Base-by-base conservation (phyloP, 139 green algal species). In the Coelastrella sp. region DNA sequence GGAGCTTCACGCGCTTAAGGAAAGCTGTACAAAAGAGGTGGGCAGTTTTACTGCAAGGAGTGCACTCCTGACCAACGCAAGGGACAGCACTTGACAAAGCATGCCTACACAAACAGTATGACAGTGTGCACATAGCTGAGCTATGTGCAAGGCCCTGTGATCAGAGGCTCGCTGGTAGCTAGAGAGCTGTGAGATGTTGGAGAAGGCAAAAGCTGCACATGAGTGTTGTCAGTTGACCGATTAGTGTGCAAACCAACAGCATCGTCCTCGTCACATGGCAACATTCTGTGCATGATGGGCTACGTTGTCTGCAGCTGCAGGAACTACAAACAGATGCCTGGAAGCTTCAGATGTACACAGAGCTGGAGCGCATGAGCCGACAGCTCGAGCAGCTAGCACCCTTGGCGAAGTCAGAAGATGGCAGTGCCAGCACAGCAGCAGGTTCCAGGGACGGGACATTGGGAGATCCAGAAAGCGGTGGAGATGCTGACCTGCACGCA, bases 281-380 rank as follows among this genome's bases (percentile, higher is more conserved):
- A 10, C 71, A 23, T 23, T 77, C 13, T 23, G 16, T n/a, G 71
- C 71, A 22, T 47, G 17, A 83, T 23, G 17, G 19, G 19, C 16
- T 84, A 94, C 95, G 85, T 92, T 96, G 88, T 90, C 16, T 57
- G 92, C 87, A 86, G 87, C 57, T 90, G 59, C 71, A 64, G 6
- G 86, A 90, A 16, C 86, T 90, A 17, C 59, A 90, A 32, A 47
- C 47, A 47, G 74, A 90, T 22, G 56, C 86, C 59, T 90, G 86
- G 86, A 83, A 83, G 86, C 86, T 90, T 60, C 86, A 90, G 86
- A 16, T 90, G 58, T 85, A 78, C 56, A 75, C 75, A 19, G 86
- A 90, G 60, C 60, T 90, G 23, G 75, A 90, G 75, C 57, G 54
- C 7, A 84, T 90, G 86, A 58, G 75, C 8, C 23, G 75, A 4